These are phyloP conservation scores for Phytophthora litchii DNA, from an alignment of 352 stramenopile species.

Conservation along the genomic window DNA sequence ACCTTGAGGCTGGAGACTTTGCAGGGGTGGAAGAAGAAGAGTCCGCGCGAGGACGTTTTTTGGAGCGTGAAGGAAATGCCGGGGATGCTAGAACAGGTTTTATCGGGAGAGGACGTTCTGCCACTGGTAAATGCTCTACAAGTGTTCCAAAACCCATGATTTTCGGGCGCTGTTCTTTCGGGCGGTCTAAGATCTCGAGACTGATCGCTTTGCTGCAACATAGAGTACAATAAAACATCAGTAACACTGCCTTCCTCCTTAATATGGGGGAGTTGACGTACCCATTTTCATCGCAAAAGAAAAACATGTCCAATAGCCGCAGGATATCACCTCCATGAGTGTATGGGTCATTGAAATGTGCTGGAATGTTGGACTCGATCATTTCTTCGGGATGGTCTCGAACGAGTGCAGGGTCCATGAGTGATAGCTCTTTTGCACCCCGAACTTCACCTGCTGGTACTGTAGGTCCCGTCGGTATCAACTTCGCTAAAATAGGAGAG, in stretches of 20 bases:
- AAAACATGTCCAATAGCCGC: conserved; percentile 84
- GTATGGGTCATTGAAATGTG: conserved; percentile 73
- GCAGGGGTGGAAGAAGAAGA: conserved; percentile 37
- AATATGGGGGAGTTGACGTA: conserved; percentile 34
- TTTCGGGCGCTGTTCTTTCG: conserved; percentile 72
- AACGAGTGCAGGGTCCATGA: conserved; percentile 41
- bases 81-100: conserved; percentile 74
- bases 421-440: conserved; percentile 59
- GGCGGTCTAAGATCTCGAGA: conserved; percentile 79
- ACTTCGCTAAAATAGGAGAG: conserved; percentile 51
- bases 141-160: conserved; percentile 89
- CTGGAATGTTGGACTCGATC: conserved; percentile 62
- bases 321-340: conserved; percentile 68
- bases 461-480: conserved; percentile 67
- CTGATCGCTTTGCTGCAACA: conserved; percentile 67
- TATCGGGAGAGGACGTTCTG: conserved; percentile 66
- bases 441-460: conserved; percentile 62
- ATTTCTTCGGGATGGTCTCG: conserved; percentile 50
- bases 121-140: conserved; percentile 69
- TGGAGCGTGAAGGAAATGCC: conserved; percentile 74
- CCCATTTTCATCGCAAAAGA: conserved; percentile 87
- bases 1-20: conserved; percentile 28
- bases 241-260: neutral
- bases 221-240: conserved; percentile 9
- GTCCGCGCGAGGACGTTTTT: conserved; percentile 69